Base-by-base conservation (phyloP, 352 stramenopile genomes). In the Phytophthora pluvialis region DNA sequence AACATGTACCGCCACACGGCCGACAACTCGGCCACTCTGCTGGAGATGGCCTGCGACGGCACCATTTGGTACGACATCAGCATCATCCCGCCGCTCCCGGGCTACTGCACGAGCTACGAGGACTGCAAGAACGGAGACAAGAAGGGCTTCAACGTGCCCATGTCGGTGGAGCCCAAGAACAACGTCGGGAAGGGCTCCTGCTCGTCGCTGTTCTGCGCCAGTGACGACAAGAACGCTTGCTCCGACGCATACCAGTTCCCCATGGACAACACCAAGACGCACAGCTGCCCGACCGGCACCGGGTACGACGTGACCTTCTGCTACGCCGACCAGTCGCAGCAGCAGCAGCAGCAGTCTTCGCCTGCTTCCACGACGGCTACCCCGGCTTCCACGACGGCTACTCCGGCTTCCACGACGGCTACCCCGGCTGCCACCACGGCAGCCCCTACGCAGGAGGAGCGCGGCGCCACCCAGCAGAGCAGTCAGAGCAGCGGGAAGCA, bases 181-280 rank as follows among this genome's bases (percentile, higher is more conserved):
- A 70, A 84, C 50, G 15, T 33, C 0, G 62, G 64, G 46, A 44
- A 44, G 50, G 61, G 32, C 8, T 77, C 63, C 29, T 93, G 81
- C 58, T 21, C 48, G 9, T 18, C 45, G 15, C 49, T 93, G 9
- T 45, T 60, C 6, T 90, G 83, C 13, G 51, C 60, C 0, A 25
- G 31, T 0, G 64, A 82, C 29, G 68, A 75, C 60, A 59, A 75
- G 28, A 26, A 51, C 0, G 10, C 46, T 4, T 90, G 81, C 55
- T 38, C 57, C 8, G 80, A 89, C 39, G 83, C 78, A 9, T 93
- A 93, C 68, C 67, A 81, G 13, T 93, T 69, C 62, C 83, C 83
- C 5, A 68, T 44, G 51, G 83, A 89, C 61, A 68, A 90, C 58
- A 70, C 53, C 42, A 93, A 93, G 73, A 92, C 73, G n/a, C 81